Evolutionary conservation across 116 monocot species (phyloP), one percentile per base, ranked within the genome.

Genomic region (Phalaenopsis hybrid): DNA sequence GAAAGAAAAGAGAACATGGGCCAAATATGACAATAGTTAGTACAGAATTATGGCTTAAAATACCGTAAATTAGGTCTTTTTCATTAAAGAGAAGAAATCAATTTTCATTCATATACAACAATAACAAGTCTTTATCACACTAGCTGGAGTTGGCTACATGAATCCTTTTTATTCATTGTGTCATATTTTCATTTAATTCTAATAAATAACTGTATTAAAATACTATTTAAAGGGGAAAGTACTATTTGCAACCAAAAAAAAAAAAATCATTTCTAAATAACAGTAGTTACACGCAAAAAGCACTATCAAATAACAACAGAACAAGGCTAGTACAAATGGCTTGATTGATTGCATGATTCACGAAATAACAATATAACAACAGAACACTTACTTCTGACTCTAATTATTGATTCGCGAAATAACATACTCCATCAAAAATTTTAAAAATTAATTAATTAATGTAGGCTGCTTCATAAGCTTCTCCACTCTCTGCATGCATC

Each of bases 401-500:
- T 75, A 70, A 70, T 34, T 2, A 37, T 15, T 70, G 34, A 45
- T 8, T 44, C 44, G 45, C 1, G 75, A n/a, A 4, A 72, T 34
- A 28, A 20, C n/a, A 45, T 52, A 69, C 79, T 48, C 45, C 55
- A 67, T 83, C 82, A 48, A 78, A 16, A 72, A 16, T 43, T 72
- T 37, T 33, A 78, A 16, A 34, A 20, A 83, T 34, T 9, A 49
- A 83, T 21, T 23, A 55, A 55, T 15, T 55, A 77, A 5, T 46
- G 33, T 31, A 78, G 78, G 34, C 61, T 61, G 16, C 23, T 28
- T 61, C 44, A 59, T 43, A 44, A 79, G 44, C 17, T 59, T 63
- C 59, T 57, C 28, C 52, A 44, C 79, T 44, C 3, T 79, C 23
- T 79, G 16, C 20, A 6, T 16, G 44, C 79, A 61, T 59, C 79